Evolutionary conservation across 176 grass and related monocot species (phyloP).

Genomic region (Metroxylon sagu): DNA sequence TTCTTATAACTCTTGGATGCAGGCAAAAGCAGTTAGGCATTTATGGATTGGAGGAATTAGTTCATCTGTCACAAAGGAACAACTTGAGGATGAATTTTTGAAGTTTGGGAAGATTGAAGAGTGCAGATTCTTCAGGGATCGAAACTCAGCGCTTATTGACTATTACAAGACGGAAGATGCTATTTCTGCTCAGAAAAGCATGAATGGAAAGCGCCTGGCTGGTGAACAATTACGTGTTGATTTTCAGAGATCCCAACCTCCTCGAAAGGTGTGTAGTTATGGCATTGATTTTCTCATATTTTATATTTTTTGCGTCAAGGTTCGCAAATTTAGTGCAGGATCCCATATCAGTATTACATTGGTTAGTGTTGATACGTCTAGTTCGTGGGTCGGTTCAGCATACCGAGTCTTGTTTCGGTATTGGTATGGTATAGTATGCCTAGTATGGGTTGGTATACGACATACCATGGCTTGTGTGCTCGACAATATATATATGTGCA

Average conservation of each 20-base stretch:
- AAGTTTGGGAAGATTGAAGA: constrained; percentile 75
- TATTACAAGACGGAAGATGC: constrained; percentile 76
- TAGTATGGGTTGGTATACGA: no score
- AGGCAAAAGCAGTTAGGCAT: constrained; percentile 74
- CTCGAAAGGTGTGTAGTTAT: constrained; percentile 42
- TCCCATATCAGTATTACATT: no score
- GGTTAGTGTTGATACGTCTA: no score
- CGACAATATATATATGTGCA: no score
- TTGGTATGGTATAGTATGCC: no score
- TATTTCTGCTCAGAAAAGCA: constrained; percentile 72
- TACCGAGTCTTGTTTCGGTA: no score
- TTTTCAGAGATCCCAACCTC: constrained; percentile 66
- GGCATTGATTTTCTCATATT: not conserved
- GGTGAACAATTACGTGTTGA: constrained; percentile 81
- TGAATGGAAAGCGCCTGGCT: constrained; percentile 63
- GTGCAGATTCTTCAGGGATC: constrained; percentile 48
- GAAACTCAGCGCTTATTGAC: constrained; percentile 64
- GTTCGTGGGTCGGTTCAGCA: no score
- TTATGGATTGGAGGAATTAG: constrained; percentile 86
- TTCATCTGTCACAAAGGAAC: constrained; percentile 49
- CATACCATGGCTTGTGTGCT: no score
- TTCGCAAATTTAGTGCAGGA: no score
- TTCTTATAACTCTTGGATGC: constrained; percentile 10
- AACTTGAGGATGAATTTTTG: constrained; percentile 61
- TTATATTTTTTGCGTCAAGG: not conserved